Evolutionary conservation across 306 rosid species (phyloP), one percentile per base, ranked within the genome.

Genomic region (Erythrophleum fordii): DNA sequence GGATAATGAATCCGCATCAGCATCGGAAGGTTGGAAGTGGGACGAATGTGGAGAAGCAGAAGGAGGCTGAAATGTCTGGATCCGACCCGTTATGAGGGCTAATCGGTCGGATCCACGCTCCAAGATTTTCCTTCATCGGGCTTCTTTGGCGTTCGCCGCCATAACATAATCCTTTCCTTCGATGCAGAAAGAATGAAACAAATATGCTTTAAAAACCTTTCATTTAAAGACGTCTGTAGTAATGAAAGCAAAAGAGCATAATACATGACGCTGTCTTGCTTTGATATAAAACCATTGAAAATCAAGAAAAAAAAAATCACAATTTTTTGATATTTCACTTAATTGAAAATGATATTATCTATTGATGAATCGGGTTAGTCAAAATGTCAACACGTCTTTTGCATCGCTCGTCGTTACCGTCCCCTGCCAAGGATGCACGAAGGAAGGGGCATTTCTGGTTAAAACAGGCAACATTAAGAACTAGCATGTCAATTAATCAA

Each of bases 51-150:
- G 8, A 31, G 41, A 18, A 13, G 69, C 11, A 6, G 62, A 2
- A 5, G 26, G n/a, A 20, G 81, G 65, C 9, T 77, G 84, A n/a
- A 70, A 56, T 0, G 61, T 0, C 52, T 86, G 80, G 88, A 91
- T 72, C 75, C 76, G 92, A 85, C 98, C 95, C 49, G 88, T 83
- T 45, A 94, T 91, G 71, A 91, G 87, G 59, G 94, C 95, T 13
- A 94, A 85, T 6, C 95, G 97, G 73, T 92, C 94, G 84, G 97
- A 79, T 23, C 97, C 92, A 81, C 92, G 86, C 29, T 90, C 86
- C 75, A 92, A 28, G 76, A 94, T 94, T 84, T 83, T 87, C 87
- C 87, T 80, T 53, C 94, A 71, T 39, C 97, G 86, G 28, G 89
- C 76, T 84, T 92, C 98, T 84, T 88, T 85, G 78, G 4, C 72